phyloP scores from a whole-genome alignment of 768 basidiomycete genomes.

The Kwoniella pini region DNA sequence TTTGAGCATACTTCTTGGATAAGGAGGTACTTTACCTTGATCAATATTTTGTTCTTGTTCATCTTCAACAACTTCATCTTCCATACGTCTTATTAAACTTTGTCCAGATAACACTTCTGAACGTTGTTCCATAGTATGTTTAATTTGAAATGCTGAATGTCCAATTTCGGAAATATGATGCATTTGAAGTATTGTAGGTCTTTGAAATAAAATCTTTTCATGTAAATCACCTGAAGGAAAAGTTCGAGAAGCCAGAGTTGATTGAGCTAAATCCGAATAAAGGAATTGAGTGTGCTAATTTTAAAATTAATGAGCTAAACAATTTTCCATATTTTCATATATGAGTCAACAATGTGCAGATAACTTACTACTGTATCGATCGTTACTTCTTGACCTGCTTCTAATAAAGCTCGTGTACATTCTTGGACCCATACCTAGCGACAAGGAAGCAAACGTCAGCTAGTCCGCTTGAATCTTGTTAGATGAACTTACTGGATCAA shows the following conservation, averaged over 20 bases:
- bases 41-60: conserved; percentile 56
- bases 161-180: conserved; percentile 78
- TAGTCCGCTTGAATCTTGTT: too few relatives aligned
- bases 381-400: conserved; percentile 17
- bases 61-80: conserved; percentile 20
- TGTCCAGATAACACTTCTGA: conserved; percentile 58
- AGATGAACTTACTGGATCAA: conserved; percentile 38
- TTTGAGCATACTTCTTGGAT: conserved; percentile 75
- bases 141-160: conserved; percentile 74
- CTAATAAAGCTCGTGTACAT: conserved; percentile 24
- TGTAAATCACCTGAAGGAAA: conserved; percentile 26
- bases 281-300: conserved; percentile 42
- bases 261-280: conserved; percentile 41
- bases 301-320: neutral
- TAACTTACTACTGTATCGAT: conserved; percentile 26
- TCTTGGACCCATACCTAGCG: conserved; percentile 34
- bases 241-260: conserved; percentile 34
- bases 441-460: neutral
- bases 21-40: conserved; percentile 76
- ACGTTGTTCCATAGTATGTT: conserved; percentile 65
- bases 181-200: conserved; percentile 62
- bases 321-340: too few relatives aligned
- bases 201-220: conserved; percentile 29
- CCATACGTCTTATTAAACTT: conserved; percentile 46
- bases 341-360: too few relatives aligned